Evolutionary conservation across 179 eudicot genomes (phyloP), one percentile per base, ranked within the genome.

Genomic region (Spergularia azorica): DNA sequence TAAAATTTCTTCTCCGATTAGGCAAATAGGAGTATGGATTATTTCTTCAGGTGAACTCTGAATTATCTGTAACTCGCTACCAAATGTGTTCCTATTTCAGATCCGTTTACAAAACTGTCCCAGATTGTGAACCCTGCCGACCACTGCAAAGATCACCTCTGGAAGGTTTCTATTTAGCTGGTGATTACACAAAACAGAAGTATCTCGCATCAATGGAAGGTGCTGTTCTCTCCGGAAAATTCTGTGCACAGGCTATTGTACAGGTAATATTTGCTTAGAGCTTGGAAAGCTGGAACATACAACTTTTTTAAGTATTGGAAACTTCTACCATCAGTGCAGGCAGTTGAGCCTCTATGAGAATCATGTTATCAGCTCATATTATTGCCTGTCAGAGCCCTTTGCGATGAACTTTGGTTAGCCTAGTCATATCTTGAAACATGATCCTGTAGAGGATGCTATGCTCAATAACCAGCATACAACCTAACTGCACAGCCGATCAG

Each of bases 141-240:
- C 99, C 99, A 9, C 77, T 95, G 63, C 99, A 95, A 87, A 93
- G 88, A 83, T 95, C 99, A 62, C 98, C 99, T 0, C 38, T 93
- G 63, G 89, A 88, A 76, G 99, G 99, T 66, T 95, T 95, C 84
- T 95, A 95, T 79, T 85, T 95, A 84, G 88, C 99, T 20, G 99
- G 99, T 79, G 99, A 95, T 78, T 95, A 91, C 87, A 95, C 99
- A 61, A 95, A 95, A 82, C 99, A 95, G 66, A 95, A 94, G 76
- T 95, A 95, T 83, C 81, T 95, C 89, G 99, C 99, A 77, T 95
- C 99, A 17, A 95, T 95, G 99, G 99, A 95, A 88, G 99, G 99
- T 56, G 99, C 99, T 73, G 99, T 95, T 75, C 88, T 95, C 12
- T 95, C 99, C 17, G 99, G 99, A 79, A 95, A 95, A 86, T 82